These are phyloP conservation scores for Taiozyma sp. DNA, from an alignment of 1,139 yeast genomes.

Conservation along the genomic window DNA sequence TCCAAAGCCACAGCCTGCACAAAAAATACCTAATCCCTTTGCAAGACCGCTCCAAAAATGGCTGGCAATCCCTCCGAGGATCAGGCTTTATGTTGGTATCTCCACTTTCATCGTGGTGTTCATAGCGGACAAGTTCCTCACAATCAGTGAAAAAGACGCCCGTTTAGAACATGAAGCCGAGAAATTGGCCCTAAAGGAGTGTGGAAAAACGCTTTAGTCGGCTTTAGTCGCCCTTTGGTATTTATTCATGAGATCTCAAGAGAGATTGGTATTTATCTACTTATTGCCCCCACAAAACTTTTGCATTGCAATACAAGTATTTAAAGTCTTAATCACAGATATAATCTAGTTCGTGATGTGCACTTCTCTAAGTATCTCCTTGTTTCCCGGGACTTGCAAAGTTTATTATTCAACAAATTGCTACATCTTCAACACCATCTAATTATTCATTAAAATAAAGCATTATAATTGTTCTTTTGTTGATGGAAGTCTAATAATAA, in stretches of 20 bases:
- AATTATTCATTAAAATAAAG: background rate
- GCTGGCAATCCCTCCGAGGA: slow-evolving; percentile 13
- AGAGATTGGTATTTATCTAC: background rate
- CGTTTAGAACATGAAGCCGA: slow-evolving; percentile 5
- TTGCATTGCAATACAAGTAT: background rate
- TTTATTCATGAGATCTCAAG: background rate
- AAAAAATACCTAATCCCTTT: slow-evolving; percentile 1
- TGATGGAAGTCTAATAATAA: background rate
- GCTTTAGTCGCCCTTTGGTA: background rate
- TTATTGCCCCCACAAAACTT: background rate
- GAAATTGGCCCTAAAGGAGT: slow-evolving; percentile 2
- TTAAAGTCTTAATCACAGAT: too few relatives aligned
- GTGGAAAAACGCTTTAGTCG: background rate
- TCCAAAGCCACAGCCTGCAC: background rate
- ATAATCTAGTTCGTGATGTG: too few relatives aligned
- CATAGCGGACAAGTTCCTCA: slow-evolving; percentile 16
- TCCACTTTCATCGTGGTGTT: slow-evolving; percentile 19
- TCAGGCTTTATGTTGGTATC: slow-evolving; percentile 18
- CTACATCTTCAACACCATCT: too few relatives aligned
- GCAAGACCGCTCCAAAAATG: slow-evolving; percentile 11
- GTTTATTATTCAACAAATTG: too few relatives aligned
- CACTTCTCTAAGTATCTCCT: too few relatives aligned
- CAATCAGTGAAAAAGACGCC: slow-evolving; percentile 4
- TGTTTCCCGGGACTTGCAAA: too few relatives aligned
- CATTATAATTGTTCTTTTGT: background rate